Percentiles rank a stretch among this genome's conserved stretches.
phyloP scores from a whole-genome alignment of 306 rosid genomes.

The Castanea mollissima region DNA sequence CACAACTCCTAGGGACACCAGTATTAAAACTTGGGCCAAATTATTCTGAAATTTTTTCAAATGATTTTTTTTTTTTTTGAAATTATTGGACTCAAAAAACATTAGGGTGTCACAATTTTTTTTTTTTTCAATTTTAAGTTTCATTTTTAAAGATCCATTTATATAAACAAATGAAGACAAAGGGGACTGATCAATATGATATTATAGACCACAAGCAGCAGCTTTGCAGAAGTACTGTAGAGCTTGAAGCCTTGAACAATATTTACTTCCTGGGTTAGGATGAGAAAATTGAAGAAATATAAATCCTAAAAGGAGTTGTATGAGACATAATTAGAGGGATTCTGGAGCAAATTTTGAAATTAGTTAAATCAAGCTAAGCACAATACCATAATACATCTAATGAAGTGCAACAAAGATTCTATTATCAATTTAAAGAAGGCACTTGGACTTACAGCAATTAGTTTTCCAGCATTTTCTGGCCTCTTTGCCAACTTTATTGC shows the following conservation, averaged over 20 bases:
- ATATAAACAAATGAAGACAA: too few relatives aligned
- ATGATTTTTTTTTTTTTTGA: too few relatives aligned
- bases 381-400: not conserved
- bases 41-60: too few relatives aligned
- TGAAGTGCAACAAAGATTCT: not conserved
- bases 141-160: too few relatives aligned
- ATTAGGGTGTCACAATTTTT: too few relatives aligned
- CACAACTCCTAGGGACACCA: too few relatives aligned
- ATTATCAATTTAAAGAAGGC: conserved; percentile 4
- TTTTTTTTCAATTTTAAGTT: too few relatives aligned
- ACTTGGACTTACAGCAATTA: conserved; percentile 54
- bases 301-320: not conserved
- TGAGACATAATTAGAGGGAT: not conserved
- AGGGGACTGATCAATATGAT: too few relatives aligned
- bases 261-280: not conserved
- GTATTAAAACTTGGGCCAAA: too few relatives aligned
- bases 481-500: conserved; percentile 69
- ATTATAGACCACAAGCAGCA: too few relatives aligned
- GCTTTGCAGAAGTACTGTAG: too few relatives aligned
- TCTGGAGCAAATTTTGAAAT: not conserved
- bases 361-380: not conserved
- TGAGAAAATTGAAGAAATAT: not conserved
- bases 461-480: conserved; percentile 77
- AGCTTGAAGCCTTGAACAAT: not conserved
- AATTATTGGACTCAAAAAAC: too few relatives aligned